These are phyloP conservation scores for Haplosporangium sp. DNA, from an alignment of 371 early-diverging fungal species.

Conservation along the genomic window DNA sequence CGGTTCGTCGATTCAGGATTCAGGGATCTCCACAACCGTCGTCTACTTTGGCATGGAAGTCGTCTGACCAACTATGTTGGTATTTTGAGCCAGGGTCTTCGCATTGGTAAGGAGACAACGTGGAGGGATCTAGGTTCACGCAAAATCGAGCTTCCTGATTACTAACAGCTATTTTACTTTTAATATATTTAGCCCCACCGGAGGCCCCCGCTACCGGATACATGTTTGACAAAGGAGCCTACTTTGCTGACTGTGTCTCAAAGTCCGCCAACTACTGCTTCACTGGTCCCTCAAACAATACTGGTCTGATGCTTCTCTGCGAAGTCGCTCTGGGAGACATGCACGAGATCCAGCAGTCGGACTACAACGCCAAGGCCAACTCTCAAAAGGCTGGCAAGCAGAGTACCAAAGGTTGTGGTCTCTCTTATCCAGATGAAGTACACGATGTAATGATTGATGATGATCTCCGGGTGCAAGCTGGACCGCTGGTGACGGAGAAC, in stretches of 20 bases:
- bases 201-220: constrained; percentile 74
- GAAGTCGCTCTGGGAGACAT: constrained; percentile 73
- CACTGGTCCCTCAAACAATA: constrained; percentile 44
- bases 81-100: constrained; percentile 69
- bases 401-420: constrained; percentile 68
- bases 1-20: constrained; percentile 48
- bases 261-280: constrained; percentile 77
- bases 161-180: too few species aligned
- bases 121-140: too few species aligned
- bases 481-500: constrained; percentile 23
- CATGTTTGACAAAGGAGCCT: constrained; percentile 81
- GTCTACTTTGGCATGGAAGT: constrained; percentile 71
- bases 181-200: constrained; percentile 59
- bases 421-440: constrained; percentile 60
- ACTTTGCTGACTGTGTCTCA: constrained; percentile 77
- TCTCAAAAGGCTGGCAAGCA: constrained; percentile 56
- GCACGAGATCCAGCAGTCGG: constrained; percentile 57
- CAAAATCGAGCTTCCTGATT: too few species aligned
- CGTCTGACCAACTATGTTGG: constrained; percentile 72
- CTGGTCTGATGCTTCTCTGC: constrained; percentile 70
- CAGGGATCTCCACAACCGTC: constrained; percentile 59
- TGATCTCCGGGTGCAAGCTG: constrained; percentile 33
- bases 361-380: constrained; percentile 64
- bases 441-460: constrained; percentile 39
- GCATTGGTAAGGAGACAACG: constrained; percentile 21